A percentile compares a stretch with the other conserved stretches of the same genome.
phyloP scores from a whole-genome alignment of 768 basidiomycete genomes.

The Baorangia bicolor region DNA sequence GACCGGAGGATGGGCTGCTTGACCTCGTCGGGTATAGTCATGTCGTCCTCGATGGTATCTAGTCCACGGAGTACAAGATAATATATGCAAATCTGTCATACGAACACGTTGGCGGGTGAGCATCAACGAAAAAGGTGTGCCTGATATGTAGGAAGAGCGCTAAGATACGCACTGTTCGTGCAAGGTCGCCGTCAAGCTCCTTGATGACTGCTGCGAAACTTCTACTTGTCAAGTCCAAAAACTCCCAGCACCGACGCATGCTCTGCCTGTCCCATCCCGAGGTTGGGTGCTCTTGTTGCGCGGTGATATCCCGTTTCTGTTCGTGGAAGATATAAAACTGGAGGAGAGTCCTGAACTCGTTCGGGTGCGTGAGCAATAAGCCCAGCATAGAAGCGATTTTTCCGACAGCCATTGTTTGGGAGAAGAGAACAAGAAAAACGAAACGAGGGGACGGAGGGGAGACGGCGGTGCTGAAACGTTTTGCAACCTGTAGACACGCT shows the following conservation, averaged over 20 bases:
- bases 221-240: slow-evolving; percentile 84
- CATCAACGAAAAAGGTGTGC: neutral
- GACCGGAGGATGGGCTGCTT: slow-evolving; percentile 85
- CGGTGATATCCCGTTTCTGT: slow-evolving; percentile 77
- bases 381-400: slow-evolving; percentile 55
- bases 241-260: slow-evolving; percentile 90
- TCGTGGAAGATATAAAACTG: slow-evolving; percentile 86
- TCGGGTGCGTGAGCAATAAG: slow-evolving; percentile 73
- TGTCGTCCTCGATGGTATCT: slow-evolving; percentile 99
- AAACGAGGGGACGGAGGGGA: neutral
- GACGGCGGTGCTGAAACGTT: neutral
- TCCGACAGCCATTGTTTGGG: slow-evolving; percentile 43
- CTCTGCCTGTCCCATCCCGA: slow-evolving; percentile 84
- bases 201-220: slow-evolving; percentile 94
- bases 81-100: slow-evolving; percentile 83
- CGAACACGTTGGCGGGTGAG: neutral
- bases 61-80: slow-evolving; percentile 91
- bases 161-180: slow-evolving; percentile 70
- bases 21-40: slow-evolving; percentile 83
- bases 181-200: slow-evolving; percentile 93
- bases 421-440: neutral
- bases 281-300: slow-evolving; percentile 65
- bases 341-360: slow-evolving; percentile 79
- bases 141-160: neutral
- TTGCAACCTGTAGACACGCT: too few relatives aligned